phyloP scores from a whole-genome alignment of 2,329 filamentous ascomycete genomes.

The Chaetomium globosum region DNA sequence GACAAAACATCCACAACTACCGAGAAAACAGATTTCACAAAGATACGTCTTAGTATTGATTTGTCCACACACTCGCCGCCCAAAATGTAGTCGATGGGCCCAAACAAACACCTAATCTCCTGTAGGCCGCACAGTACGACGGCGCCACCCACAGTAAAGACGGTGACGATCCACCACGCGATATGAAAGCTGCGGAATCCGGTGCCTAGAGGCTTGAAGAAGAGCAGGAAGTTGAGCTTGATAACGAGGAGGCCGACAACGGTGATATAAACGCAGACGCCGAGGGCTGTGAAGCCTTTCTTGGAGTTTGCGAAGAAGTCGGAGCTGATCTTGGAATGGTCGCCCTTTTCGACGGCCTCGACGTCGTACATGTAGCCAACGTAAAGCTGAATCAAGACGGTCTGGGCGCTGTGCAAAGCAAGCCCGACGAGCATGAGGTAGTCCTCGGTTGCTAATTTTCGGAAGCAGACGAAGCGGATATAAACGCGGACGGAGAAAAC shows the following conservation, averaged over 20 bases:
- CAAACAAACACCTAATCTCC: constrained; percentile 25
- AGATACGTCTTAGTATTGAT: neutral
- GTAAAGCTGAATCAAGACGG: constrained; percentile 20
- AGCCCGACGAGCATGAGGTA: constrained; percentile 33
- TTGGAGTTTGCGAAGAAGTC: constrained; percentile 12
- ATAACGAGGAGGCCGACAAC: neutral
- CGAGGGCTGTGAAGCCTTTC: neutral
- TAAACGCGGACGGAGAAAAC: constrained; percentile 15
- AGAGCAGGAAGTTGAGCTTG: constrained; percentile 31
- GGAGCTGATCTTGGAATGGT: neutral
- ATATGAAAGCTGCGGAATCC: constrained; percentile 19
- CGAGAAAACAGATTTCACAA: neutral
- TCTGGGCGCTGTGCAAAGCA: constrained; percentile 9
- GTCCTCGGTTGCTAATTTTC: constrained; percentile 31
- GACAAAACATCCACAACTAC: constrained; percentile 26
- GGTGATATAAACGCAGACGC: neutral
- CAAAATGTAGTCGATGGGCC: constrained; percentile 21
- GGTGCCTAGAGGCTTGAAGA: constrained; percentile 27
- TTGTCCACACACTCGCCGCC: neutral
- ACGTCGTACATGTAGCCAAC: constrained; percentile 17
- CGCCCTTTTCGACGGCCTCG: constrained; percentile 15
- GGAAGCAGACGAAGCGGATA: constrained; percentile 32
- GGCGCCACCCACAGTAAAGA: constrained; percentile 23
- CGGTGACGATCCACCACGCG: constrained; percentile 30
- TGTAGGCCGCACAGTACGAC: neutral